Base-by-base conservation (phyloP, 2,329 filamentous ascomycete genomes). In the Stagonosporopsis tanaceti region DNA sequence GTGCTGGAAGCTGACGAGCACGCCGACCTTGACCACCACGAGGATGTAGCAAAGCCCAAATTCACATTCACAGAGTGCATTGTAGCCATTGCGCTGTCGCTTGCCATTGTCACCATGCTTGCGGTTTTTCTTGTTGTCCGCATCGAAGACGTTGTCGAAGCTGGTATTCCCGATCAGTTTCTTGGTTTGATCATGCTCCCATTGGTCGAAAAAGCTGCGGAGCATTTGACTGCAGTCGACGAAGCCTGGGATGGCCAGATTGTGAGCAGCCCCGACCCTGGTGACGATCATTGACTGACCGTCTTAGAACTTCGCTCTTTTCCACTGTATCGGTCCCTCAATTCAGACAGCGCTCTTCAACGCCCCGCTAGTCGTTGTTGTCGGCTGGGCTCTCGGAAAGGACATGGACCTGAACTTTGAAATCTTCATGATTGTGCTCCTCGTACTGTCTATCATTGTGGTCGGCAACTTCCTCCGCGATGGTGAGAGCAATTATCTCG, bases 321-420 rank as follows among this genome's bases (percentile, higher is more conserved):
- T 91, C 51, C 92, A 96, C 74, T 91, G 94, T 60, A 87, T 97
- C 25, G 92, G 91, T 24, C 89, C 92, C 1, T 94, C 91, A 0
- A 89, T 97, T 55, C 93, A 97, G 77, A 97, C 93, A 0, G 92
- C 93, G 0, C 85, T 97, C 14, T 88, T 97, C 72, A 97, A 96
- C 71, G 92, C 89, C 0, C 93, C 93, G 0, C 82, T 97, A 1
- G 88, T 92, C 5, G 88, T 96, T 35, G 83, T 97, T 25, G 88
- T 96, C 46, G 91, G 89, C 37, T 97, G 93, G 93, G 87, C 89
- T 22, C 77, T 92, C 40, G 79, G 79, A 57, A 87, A 87, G 66
- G 74, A 82, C 2, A 91, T 97, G 85, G 88, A 90, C 60, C 81
- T 97, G 39, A 89, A 92, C 74, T 97, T 97, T 73, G 91, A 96